Percentiles rank a stretch among this genome's conserved stretches.
Conservation (phyloP, 805 yeast genomes). For the Zygosaccharomyces bailii region DNA sequence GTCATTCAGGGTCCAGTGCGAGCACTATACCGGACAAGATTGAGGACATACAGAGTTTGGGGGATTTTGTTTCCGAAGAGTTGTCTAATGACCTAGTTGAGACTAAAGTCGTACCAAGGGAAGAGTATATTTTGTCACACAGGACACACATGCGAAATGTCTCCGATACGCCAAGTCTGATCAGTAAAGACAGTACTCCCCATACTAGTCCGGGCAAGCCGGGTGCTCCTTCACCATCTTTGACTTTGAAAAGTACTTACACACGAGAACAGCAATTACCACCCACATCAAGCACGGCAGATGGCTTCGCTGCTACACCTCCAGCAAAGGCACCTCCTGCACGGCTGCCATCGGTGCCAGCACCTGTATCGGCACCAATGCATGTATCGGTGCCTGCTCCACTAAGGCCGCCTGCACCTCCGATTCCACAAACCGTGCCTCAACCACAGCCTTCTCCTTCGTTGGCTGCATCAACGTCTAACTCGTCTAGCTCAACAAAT, state of each 20-base stretch:
- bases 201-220: slow-evolving; percentile 23
- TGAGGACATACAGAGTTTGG: slow-evolving; percentile 24
- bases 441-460: background rate
- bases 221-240: slow-evolving; percentile 8
- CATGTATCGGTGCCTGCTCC: background rate
- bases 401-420: background rate
- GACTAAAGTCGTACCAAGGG: slow-evolving; percentile 9
- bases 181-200: slow-evolving; percentile 30
- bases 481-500: background rate
- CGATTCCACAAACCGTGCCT: background rate
- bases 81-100: slow-evolving; percentile 22
- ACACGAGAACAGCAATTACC: slow-evolving; percentile 11
- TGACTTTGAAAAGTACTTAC: slow-evolving; percentile 1
- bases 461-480: background rate
- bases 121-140: slow-evolving; percentile 22
- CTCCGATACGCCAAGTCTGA: slow-evolving; percentile 32
- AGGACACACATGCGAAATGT: slow-evolving; percentile 26
- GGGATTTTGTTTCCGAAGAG: slow-evolving; percentile 21
- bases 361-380: slow-evolving; percentile 7
- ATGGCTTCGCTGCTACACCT: slow-evolving; percentile 2
- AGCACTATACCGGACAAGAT: slow-evolving; percentile 21
- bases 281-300: slow-evolving; percentile 2
- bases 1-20: slow-evolving; percentile 1
- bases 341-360: background rate
- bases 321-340: slow-evolving; percentile 1